phyloP scores from a whole-genome alignment of 805 yeast species.

The Schizosaccharomyces lindneri region DNA sequence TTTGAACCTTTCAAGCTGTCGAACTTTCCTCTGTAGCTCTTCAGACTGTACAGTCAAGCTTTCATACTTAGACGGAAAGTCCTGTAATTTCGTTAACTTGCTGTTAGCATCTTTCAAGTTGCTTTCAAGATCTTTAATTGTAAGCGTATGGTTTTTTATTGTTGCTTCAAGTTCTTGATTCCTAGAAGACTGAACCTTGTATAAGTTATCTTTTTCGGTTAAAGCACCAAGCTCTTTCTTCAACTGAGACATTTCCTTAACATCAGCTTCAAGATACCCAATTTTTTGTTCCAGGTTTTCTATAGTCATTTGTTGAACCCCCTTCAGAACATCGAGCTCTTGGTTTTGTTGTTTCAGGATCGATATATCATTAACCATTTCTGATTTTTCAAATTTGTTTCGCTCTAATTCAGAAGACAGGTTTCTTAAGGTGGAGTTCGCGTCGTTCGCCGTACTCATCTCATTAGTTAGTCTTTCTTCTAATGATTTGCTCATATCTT shows the following conservation, averaged over 20 bases:
- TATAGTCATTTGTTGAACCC: not conserved
- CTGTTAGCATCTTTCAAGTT: no score
- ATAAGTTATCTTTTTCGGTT: not conserved
- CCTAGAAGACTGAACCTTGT: not conserved
- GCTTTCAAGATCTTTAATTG: not conserved
- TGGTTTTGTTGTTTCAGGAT: not conserved
- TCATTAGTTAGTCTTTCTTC: no score
- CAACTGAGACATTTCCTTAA: slow-evolving; percentile 7
- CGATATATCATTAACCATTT: not conserved
- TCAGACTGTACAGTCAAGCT: no score
- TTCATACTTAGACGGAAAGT: no score
- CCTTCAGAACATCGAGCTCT: not conserved
- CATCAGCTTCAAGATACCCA: not conserved
- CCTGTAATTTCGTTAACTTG: no score
- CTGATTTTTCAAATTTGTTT: not conserved
- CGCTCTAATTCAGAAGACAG: not conserved
- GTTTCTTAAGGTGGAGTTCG: not conserved
- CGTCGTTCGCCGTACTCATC: not conserved
- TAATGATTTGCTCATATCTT: no score
- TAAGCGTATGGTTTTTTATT: not conserved
- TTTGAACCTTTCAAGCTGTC: no score
- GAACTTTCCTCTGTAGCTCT: no score
- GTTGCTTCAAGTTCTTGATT: not conserved
- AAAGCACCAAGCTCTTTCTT: slow-evolving; percentile 4
- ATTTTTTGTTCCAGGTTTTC: not conserved